Percentiles rank a stretch among this genome's conserved stretches.
Evolutionary conservation across 192 early-diverging fungal genomes (phyloP).

Genomic region (Umbelopsis isabellina): DNA sequence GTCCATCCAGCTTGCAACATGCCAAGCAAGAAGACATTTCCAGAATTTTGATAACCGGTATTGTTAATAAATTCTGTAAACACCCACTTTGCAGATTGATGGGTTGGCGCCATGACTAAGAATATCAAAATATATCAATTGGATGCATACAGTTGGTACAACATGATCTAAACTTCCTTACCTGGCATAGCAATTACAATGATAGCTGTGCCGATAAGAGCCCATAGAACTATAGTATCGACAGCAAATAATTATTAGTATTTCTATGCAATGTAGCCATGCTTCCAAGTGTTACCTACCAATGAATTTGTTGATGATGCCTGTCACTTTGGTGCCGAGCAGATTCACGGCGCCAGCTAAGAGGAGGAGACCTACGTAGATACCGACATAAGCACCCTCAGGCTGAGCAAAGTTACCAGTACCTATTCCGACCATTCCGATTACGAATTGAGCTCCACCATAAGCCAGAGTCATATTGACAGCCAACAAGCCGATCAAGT

Average conservation of each 20-base stretch:
- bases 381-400: conserved; percentile 42
- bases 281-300: neutral
- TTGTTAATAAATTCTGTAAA: conserved; percentile 46
- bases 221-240: conserved; percentile 32
- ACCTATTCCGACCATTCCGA: conserved; percentile 41
- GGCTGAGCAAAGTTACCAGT: conserved; percentile 36
- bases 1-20: conserved; percentile 46
- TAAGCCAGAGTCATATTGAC: conserved; percentile 36
- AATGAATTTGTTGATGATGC: conserved; percentile 37
- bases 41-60: conserved; percentile 43
- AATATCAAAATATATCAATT: neutral
- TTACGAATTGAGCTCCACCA: conserved; percentile 37
- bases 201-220: conserved; percentile 41
- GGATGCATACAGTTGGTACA: neutral
- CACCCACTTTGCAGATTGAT: conserved; percentile 42
- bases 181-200: conserved; percentile 41
- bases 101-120: conserved; percentile 38
- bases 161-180: neutral
- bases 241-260: neutral
- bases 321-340: conserved; percentile 33
- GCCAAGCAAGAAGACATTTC: conserved; percentile 45
- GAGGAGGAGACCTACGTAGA: conserved; percentile 44
- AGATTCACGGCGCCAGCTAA: conserved; percentile 38
- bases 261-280: neutral
- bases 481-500: conserved; percentile 21